A percentile compares a stretch with the other conserved stretches of the same genome.
phyloP scores from a whole-genome alignment of 768 basidiomycete genomes.

The Kwoniella botswanensis region DNA sequence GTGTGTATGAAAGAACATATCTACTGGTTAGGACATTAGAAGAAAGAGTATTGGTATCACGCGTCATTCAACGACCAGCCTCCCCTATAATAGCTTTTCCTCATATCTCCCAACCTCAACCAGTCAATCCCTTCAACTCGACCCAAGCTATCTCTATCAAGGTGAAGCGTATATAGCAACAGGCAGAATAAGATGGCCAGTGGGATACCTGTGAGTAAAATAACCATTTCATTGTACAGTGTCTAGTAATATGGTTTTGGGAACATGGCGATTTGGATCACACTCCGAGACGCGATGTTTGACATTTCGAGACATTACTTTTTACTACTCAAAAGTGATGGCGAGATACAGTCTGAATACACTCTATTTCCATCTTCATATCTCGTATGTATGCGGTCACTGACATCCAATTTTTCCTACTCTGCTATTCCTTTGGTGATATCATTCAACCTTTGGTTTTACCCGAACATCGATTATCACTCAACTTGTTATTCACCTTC shows the following conservation, averaged over 20 bases:
- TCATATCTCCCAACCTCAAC: not conserved
- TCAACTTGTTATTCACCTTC: not conserved
- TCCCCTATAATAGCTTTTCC: slow-evolving; percentile 2
- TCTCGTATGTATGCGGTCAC: not conserved
- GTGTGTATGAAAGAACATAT: slow-evolving; percentile 2
- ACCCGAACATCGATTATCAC: not conserved
- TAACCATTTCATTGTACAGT: not conserved
- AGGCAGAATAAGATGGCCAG: slow-evolving; percentile 31
- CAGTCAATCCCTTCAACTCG: slow-evolving; percentile 1
- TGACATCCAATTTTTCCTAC: not conserved
- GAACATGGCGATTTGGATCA: slow-evolving; percentile 21
- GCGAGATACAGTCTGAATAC: slow-evolving; percentile 24
- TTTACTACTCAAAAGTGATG: not conserved
- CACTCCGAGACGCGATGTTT: slow-evolving; percentile 29
- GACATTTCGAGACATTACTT: slow-evolving; percentile 12
- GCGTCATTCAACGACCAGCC: slow-evolving; percentile 30
- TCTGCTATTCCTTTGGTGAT: slow-evolving; percentile 1
- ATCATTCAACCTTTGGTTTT: slow-evolving; percentile 12
- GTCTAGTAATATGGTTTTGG: slow-evolving; percentile 1
- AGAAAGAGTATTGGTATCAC: slow-evolving; percentile 6
- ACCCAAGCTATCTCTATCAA: not conserved
- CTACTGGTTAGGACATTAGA: slow-evolving; percentile 3
- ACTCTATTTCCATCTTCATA: not conserved
- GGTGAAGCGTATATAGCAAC: slow-evolving; percentile 4
- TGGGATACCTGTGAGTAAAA: slow-evolving; percentile 43